These are phyloP conservation scores for Pezicula carpinea DNA, from an alignment of 2,329 filamentous ascomycete species.

Conservation along the genomic window DNA sequence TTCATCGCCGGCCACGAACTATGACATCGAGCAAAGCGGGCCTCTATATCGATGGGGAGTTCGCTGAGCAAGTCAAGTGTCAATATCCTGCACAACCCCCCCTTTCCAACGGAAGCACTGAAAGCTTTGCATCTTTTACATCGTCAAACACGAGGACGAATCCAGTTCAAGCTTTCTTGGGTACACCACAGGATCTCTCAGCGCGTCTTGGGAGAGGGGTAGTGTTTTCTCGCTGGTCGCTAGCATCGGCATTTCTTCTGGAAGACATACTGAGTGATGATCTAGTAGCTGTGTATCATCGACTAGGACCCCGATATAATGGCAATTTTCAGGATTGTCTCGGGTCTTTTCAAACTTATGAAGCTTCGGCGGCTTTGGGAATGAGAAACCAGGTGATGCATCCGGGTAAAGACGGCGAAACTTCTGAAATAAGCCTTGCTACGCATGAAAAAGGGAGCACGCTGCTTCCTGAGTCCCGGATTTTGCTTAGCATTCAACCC, in stretches of 20 bases:
- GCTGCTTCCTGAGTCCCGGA: constrained; percentile 74
- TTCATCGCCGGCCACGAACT: constrained; percentile 75
- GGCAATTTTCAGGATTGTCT: constrained; percentile 97
- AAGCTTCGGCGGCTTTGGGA: constrained; percentile 84
- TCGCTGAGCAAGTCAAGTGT: constrained; percentile 86
- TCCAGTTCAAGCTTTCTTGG: constrained; percentile 86
- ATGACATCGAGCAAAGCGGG: constrained; percentile 75
- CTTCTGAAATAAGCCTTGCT: constrained; percentile 84
- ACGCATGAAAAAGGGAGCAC: constrained; percentile 81
- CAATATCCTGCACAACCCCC: constrained; percentile 79
- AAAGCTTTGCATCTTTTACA: constrained; percentile 67
- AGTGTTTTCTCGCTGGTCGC: constrained; percentile 76
- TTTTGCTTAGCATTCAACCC: constrained; percentile 80
- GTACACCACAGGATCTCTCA: constrained; percentile 85
- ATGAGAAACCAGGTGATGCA: constrained; percentile 88
- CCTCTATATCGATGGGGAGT: constrained; percentile 89
- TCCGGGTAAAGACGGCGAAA: constrained; percentile 75
- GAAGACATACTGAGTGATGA: constrained; percentile 87
- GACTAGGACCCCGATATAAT: constrained; percentile 84
- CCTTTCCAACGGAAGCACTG: constrained; percentile 54
- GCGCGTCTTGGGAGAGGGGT: constrained; percentile 67
- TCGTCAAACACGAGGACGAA: constrained; percentile 53
- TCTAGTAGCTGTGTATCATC: constrained; percentile 82
- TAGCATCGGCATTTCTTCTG: constrained; percentile 86
- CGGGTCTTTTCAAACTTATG: constrained; percentile 93